phyloP scores from a whole-genome alignment of 2,329 filamentous ascomycete species.

The Alternaria tenuissima region DNA sequence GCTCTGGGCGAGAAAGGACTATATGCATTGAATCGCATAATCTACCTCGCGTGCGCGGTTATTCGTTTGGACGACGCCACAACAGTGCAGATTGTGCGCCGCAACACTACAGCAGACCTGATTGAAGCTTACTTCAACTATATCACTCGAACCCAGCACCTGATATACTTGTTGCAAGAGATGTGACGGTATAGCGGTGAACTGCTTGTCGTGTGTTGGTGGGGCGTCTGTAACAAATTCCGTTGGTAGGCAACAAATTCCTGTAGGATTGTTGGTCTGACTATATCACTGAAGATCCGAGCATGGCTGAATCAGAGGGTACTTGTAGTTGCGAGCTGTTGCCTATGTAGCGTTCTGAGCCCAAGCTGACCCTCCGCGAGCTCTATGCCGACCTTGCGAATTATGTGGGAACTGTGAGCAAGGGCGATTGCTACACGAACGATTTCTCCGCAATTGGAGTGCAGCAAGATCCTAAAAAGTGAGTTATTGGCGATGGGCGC shows the following conservation, averaged over 20 bases:
- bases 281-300: background rate
- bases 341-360: background rate
- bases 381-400: background rate
- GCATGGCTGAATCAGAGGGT: background rate
- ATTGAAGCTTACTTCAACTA: background rate
- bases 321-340: background rate
- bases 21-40: background rate
- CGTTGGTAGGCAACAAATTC: background rate
- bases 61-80: constrained; percentile 1
- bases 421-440: background rate
- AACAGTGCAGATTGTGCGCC: background rate
- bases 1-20: background rate
- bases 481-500: background rate
- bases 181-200: background rate
- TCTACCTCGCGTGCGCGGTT: background rate
- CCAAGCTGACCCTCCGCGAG: background rate
- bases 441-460: background rate
- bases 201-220: constrained; percentile 1
- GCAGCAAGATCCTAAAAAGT: background rate
- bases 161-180: background rate
- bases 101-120: background rate
- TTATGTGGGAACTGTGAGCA: background rate
- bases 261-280: background rate
- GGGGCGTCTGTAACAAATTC: background rate
- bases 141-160: background rate